These are phyloP conservation scores for Microcyclosporella mali DNA, from an alignment of 2,329 filamentous ascomycete genomes.

Conservation along the genomic window DNA sequence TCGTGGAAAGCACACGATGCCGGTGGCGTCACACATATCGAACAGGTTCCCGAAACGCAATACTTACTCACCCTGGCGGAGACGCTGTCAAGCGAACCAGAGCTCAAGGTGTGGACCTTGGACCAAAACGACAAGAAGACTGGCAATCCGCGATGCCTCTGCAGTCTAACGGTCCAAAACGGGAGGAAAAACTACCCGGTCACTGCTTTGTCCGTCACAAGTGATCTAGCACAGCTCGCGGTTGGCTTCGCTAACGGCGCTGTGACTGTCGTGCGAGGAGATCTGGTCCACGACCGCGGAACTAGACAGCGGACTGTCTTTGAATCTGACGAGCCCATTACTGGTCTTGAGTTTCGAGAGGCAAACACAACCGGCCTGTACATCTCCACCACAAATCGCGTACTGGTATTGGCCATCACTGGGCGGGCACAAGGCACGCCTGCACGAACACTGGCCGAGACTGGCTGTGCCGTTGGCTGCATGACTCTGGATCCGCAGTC, in stretches of 20 bases:
- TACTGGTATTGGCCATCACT: conserved; percentile 79
- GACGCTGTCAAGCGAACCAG: conserved; percentile 78
- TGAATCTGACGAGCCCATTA: conserved; percentile 94
- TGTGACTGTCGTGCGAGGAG: conserved; percentile 86
- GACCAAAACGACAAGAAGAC: conserved; percentile 94
- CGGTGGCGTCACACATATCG: conserved; percentile 81
- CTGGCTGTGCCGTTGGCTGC: conserved; percentile 86
- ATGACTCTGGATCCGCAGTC: conserved; percentile 79
- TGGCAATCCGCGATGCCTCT: conserved; percentile 79
- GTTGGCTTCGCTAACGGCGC: conserved; percentile 94
- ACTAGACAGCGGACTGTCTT: conserved; percentile 91
- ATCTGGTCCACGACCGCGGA: conserved; percentile 90
- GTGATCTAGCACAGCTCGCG: conserved; percentile 85
- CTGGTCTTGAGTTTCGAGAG: conserved; percentile 72
- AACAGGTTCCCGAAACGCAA: conserved; percentile 80
- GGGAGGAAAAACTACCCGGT: conserved; percentile 91
- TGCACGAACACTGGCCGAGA: conserved; percentile 80
- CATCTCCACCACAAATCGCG: conserved; percentile 81
- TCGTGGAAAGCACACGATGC: conserved; percentile 81
- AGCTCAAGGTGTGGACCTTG: conserved; percentile 95
- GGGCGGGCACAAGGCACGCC: conserved; percentile 85
- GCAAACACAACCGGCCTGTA: conserved; percentile 69
- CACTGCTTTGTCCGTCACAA: conserved; percentile 79
- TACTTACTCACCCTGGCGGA: conserved; percentile 81
- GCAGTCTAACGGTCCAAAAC: conserved; percentile 79